Evolutionary conservation across 2,329 filamentous ascomycete species (phyloP).

Genomic region (Colletotrichum destructivum): DNA sequence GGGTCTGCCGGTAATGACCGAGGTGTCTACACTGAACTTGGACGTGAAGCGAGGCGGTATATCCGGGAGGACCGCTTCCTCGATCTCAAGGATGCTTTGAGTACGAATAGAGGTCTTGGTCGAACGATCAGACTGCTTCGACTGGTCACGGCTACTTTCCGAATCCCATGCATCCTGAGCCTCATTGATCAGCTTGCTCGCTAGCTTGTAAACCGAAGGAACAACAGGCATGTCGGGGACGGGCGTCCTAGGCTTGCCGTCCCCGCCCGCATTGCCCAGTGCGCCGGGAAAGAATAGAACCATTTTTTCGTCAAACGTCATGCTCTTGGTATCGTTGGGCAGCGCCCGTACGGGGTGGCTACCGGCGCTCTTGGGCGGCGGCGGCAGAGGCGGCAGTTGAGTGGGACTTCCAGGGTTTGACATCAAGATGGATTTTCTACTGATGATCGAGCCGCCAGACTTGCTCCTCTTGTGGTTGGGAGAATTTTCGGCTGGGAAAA

Average conservation of each 20-base stretch:
- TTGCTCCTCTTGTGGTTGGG: slow-evolving; percentile 63
- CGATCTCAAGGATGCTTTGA: slow-evolving; percentile 58
- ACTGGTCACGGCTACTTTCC: slow-evolving; percentile 40
- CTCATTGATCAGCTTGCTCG: slow-evolving; percentile 39
- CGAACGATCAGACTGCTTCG: slow-evolving; percentile 54
- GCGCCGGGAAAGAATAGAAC: slow-evolving; percentile 62
- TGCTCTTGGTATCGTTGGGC: slow-evolving; percentile 69
- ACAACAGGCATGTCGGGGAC: slow-evolving; percentile 62
- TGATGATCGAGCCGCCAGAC: slow-evolving; percentile 63
- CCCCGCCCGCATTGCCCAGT: slow-evolving; percentile 43
- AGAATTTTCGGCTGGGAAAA: slow-evolving; percentile 63
- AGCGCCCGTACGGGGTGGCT: slow-evolving; percentile 55
- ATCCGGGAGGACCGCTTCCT: slow-evolving; percentile 47
- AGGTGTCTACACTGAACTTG: slow-evolving; percentile 52
- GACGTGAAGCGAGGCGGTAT: slow-evolving; percentile 43
- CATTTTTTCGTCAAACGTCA: slow-evolving; percentile 73
- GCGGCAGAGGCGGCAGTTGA: slow-evolving; percentile 67
- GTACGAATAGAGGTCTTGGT: slow-evolving; percentile 56
- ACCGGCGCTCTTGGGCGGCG: slow-evolving; percentile 60
- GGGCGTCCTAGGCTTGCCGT: slow-evolving; percentile 43
- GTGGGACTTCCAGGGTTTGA: slow-evolving; percentile 62
- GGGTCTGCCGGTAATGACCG: slow-evolving; percentile 42
- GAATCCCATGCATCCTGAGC: slow-evolving; percentile 43
- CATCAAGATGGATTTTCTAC: slow-evolving; percentile 62
- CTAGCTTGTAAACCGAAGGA: slow-evolving; percentile 50